These are phyloP conservation scores for Populus alba DNA, from an alignment of 345 rosid genomes.

Conservation along the genomic window DNA sequence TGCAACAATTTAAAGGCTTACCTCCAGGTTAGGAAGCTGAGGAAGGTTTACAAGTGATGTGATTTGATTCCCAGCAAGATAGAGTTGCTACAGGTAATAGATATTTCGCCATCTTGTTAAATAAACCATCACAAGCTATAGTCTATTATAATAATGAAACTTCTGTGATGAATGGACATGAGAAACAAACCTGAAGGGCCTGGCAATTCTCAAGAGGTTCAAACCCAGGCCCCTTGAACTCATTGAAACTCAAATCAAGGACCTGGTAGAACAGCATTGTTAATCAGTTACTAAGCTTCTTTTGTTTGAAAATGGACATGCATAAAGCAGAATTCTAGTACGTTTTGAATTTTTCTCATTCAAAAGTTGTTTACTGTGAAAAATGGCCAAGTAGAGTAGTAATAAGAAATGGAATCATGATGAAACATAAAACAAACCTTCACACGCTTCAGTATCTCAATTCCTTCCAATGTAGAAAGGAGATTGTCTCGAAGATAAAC, in stretches of 20 bases:
- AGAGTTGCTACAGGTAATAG: constrained; percentile 69
- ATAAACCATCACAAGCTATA: constrained; percentile 7
- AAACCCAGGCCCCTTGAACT: constrained; percentile 97
- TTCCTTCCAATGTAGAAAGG: constrained; percentile 76
- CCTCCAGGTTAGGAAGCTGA: constrained; percentile 96
- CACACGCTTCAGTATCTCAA: constrained; percentile 86
- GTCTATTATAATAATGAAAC: constrained; percentile 1
- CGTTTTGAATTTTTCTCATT: neutral
- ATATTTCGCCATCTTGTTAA: constrained; percentile 23
- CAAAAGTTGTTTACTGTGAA: neutral
- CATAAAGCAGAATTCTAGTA: neutral
- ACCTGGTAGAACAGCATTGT: constrained; percentile 47
- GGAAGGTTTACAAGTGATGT: constrained; percentile 91
- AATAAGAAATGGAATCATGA: neutral
- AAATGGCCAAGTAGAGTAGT: neutral
- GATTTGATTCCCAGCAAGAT: constrained; percentile 98
- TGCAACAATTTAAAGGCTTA: constrained; percentile 29
- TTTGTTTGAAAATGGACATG: neutral
- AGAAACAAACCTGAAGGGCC: constrained; percentile 70
- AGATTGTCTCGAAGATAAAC: constrained; percentile 97
- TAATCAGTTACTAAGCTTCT: constrained; percentile 5
- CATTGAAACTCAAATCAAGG: constrained; percentile 97
- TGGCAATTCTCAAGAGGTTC: constrained; percentile 95
- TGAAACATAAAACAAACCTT: constrained; percentile 55
- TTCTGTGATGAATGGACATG: constrained; percentile 13